Evolutionary conservation across 352 stramenopile species (phyloP).

Genomic region (Peronospora destructor): DNA sequence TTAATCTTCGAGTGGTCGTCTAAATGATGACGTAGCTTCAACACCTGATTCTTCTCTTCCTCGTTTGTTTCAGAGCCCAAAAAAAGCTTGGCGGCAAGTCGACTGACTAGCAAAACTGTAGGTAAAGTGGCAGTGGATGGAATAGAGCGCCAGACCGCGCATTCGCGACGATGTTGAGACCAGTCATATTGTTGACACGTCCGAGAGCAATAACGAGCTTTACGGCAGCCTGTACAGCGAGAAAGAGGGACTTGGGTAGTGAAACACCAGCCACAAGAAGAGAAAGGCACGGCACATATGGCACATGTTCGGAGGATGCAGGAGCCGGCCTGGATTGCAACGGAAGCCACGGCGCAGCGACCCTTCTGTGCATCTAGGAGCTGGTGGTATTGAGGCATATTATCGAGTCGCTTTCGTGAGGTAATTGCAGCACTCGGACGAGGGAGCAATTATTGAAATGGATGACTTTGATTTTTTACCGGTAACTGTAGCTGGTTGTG

Average conservation of each 20-base stretch:
- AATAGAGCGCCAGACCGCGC: constrained; percentile 37
- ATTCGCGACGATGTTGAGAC: constrained; percentile 44
- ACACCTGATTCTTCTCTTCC: constrained; percentile 18
- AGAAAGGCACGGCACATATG: constrained; percentile 29
- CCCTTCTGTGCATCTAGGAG: constrained; percentile 34
- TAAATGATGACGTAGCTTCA: constrained; percentile 41
- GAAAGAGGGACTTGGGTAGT: constrained; percentile 15
- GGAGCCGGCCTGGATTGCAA: constrained; percentile 20
- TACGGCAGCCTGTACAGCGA: constrained; percentile 52
- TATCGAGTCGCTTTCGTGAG: background rate
- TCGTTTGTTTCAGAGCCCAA: constrained; percentile 6
- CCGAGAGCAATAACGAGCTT: constrained; percentile 57
- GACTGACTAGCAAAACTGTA: constrained; percentile 50
- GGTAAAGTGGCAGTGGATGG: constrained; percentile 21
- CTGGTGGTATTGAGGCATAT: constrained; percentile 16
- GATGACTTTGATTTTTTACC: too few relatives aligned
- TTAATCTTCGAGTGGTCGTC: constrained; percentile 36
- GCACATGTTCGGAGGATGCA: constrained; percentile 32
- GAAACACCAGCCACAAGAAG: constrained; percentile 54
- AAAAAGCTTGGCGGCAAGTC: constrained; percentile 36
- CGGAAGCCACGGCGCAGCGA: constrained; percentile 37
- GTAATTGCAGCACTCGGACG: background rate
- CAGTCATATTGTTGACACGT: constrained; percentile 62
- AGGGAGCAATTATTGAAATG: too few relatives aligned
- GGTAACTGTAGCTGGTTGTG: constrained; percentile 34